Evolutionary conservation across 306 rosid genomes (phyloP).

Genomic region (Vicia faba): DNA sequence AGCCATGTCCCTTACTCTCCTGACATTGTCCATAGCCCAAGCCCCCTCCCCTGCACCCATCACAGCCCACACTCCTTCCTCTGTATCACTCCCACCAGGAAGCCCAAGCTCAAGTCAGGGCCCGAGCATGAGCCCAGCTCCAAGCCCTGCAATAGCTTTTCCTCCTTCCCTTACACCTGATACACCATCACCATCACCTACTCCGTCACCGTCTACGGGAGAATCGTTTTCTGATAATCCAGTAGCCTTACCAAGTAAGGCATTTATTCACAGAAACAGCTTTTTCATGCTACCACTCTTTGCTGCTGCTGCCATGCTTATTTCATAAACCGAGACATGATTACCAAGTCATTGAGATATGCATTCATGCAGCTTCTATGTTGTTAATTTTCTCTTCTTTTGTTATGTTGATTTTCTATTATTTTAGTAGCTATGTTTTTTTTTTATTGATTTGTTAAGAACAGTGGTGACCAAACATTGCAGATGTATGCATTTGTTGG

Average conservation of each 20-base stretch:
- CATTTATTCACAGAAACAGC: slow-evolving; percentile 44
- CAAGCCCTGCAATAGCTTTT: slow-evolving; percentile 12
- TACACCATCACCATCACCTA: slow-evolving; percentile 8
- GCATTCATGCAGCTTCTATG: not conserved
- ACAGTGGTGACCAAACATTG: slow-evolving; percentile 29
- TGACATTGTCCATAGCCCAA: slow-evolving; percentile 53
- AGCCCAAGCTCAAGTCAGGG: slow-evolving; percentile 23
- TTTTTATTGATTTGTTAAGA: slow-evolving; percentile 38
- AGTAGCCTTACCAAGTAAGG: slow-evolving; percentile 8
- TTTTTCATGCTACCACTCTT: slow-evolving; percentile 40
- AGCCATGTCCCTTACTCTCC: slow-evolving; percentile 42
- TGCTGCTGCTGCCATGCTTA: slow-evolving; percentile 43
- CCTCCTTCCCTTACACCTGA: not conserved
- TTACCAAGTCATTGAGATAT: slow-evolving; percentile 31
- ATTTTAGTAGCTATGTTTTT: slow-evolving; percentile 39
- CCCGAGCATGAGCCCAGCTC: slow-evolving; percentile 17
- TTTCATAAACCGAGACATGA: slow-evolving; percentile 25
- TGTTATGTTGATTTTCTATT: not conserved
- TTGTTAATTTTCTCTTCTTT: not conserved
- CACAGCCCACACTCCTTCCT: slow-evolving; percentile 31
- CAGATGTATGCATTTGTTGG: slow-evolving; percentile 19
- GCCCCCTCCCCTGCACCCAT: slow-evolving; percentile 51
- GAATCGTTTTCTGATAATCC: not conserved
- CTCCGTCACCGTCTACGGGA: slow-evolving; percentile 6
- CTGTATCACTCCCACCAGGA: not conserved